Base-by-base conservation (phyloP, 306 rosid species). In the Fagus crenata region DNA sequence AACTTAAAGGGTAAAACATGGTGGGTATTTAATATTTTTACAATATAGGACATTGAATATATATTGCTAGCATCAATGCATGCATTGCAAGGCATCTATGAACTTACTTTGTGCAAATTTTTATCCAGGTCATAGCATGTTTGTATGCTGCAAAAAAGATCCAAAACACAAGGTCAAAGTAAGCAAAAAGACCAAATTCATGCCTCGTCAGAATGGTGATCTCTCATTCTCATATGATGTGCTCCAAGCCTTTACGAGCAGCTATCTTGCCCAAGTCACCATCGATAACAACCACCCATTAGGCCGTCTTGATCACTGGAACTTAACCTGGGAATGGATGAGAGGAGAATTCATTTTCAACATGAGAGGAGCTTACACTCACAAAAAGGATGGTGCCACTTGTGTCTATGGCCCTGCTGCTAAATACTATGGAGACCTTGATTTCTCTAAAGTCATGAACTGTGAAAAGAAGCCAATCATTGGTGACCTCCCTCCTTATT, bases 231-330 rank as follows among this genome's bases (percentile, higher is more conserved):
- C 86, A n/a, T 94, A 81, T 49, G 97, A 94, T 13, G 78, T 89
- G 4, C 67, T 92, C 32, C 92, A 94, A 82, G 80, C 97, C 7
- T 85, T 42, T 67, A 32, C 81, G 15, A 82, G 49, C 32, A 94
- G 59, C 88, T 94, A 94, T 75, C 84, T 78, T 0, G 97, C 76
- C 1, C 95, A 94, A 49, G 83, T 94, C 0, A 92, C 90, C 59
- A 83, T 94, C 1, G 97, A 94, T 60, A 89, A 92, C 87, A 18
- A 73, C 60, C 86, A 90, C 81, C 93, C 97, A 0, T 55, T 94
- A 1, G 96, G 97, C 31, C 90, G 98, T 12, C 94, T 94, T 0
- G 98, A 94, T 63, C 96, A 88, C 22, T 92, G 98, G 97, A 94
- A 94, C 79, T 6, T 94, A 4, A 86, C 98, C 5, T 94, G 94